A percentile compares a stretch with the other conserved stretches of the same genome.
These are phyloP conservation scores for Suillus americanus DNA, from an alignment of 768 basidiomycete species.

Conservation along the genomic window DNA sequence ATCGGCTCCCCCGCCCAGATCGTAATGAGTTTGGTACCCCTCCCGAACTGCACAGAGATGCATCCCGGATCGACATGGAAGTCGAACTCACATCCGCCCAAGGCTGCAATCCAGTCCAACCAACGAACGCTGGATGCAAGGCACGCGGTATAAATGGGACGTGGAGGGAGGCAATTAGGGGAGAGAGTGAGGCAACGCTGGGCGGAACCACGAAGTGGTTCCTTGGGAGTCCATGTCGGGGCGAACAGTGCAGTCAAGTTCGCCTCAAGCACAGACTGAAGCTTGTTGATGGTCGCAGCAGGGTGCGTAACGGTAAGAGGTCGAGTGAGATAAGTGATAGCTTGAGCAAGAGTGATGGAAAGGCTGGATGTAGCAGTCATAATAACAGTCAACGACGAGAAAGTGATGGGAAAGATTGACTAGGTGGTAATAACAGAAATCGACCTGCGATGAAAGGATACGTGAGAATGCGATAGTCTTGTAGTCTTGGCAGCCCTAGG, in stretches of 20 bases:
- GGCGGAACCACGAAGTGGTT: conserved; percentile 67
- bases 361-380: conserved; percentile 48
- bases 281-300: conserved; percentile 60
- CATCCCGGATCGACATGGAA: conserved; percentile 80
- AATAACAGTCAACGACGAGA: neutral
- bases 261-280: conserved; percentile 70
- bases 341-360: conserved; percentile 68
- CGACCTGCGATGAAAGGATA: conserved; percentile 31
- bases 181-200: conserved; percentile 76
- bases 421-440: conserved; percentile 18
- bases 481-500: conserved; percentile 11
- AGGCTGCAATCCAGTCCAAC: conserved; percentile 75
- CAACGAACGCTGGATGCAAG: conserved; percentile 69
- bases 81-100: conserved; percentile 73
- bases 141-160: conserved; percentile 70
- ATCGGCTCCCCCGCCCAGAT: conserved; percentile 65
- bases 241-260: conserved; percentile 72
- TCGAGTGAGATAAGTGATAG: conserved; percentile 70
- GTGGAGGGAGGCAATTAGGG: conserved; percentile 66
- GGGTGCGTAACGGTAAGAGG: conserved; percentile 59
- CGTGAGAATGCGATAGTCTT: conserved; percentile 28
- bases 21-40: conserved; percentile 48
- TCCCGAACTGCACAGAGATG: conserved; percentile 63
- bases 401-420: conserved; percentile 7
- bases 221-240: conserved; percentile 62